These are phyloP conservation scores for Thuidium tamariscinum DNA, from an alignment of 225 moss, liverwort and hornwort species.

Conservation along the genomic window DNA sequence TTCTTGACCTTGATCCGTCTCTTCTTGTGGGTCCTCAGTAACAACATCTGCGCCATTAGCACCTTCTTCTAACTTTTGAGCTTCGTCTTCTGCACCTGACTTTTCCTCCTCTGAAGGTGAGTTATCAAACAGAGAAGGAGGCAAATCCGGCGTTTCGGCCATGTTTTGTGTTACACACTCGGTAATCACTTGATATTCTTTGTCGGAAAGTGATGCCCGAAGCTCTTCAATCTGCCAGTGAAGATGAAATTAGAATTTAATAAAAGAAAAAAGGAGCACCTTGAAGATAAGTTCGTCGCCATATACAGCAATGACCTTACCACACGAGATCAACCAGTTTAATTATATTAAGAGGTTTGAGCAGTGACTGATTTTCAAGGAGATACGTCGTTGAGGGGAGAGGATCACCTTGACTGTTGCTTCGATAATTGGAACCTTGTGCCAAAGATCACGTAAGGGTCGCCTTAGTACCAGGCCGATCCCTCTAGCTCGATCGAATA, in stretches of 20 bases:
- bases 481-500: slow-evolving; percentile 76
- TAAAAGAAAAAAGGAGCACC: neutral
- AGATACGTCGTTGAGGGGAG: neutral
- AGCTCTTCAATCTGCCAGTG: slow-evolving; percentile 61
- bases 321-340: neutral
- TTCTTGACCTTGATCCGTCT: neutral
- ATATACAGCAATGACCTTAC: neutral
- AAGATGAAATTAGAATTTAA: neutral
- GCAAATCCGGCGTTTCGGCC: slow-evolving; percentile 67
- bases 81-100: slow-evolving; percentile 27
- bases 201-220: slow-evolving; percentile 81
- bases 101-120: slow-evolving; percentile 20
- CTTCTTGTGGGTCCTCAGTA: slow-evolving; percentile 21
- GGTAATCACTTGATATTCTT: slow-evolving; percentile 86
- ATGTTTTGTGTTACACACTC: slow-evolving; percentile 82
- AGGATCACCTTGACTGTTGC: slow-evolving; percentile 67
- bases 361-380: neutral
- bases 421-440: slow-evolving; percentile 65
- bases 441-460: slow-evolving; percentile 90
- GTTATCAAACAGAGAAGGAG: slow-evolving; percentile 41
- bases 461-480: slow-evolving; percentile 62
- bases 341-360: neutral
- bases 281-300: neutral
- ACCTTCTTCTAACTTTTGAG: slow-evolving; percentile 27
- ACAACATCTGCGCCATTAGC: slow-evolving; percentile 13